Evolutionary conservation across 2,329 filamentous ascomycete genomes (phyloP).

Genomic region (Sporothrix pseudoabietina): DNA sequence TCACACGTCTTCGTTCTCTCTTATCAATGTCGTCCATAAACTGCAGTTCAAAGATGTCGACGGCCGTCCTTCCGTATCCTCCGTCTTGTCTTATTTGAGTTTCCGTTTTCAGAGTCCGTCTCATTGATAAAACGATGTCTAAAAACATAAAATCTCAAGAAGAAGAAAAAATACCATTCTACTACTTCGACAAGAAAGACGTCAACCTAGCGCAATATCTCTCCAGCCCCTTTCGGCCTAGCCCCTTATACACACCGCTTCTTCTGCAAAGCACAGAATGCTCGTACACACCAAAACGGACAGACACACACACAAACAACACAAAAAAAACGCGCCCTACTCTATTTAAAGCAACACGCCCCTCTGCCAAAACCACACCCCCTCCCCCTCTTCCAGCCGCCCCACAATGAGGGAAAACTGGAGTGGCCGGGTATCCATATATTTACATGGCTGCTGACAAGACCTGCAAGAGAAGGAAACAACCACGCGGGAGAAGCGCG

Average conservation of each 20-base stretch:
- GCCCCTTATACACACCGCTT: conserved; percentile 33
- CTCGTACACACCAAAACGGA: neutral
- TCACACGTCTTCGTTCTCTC: neutral
- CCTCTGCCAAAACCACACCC: neutral
- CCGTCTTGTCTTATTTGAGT: neutral
- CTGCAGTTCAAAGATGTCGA: neutral
- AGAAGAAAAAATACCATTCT: neutral
- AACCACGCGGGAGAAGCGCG: neutral
- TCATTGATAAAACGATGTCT: neutral
- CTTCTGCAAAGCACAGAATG: conserved; percentile 25
- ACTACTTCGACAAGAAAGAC: conserved; percentile 14
- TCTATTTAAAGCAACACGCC: conserved; percentile 30
- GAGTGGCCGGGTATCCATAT: conserved; percentile 23
- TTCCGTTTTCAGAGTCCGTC: neutral
- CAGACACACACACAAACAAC: conserved; percentile 2
- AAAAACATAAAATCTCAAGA: neutral
- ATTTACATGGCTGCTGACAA: conserved; percentile 23
- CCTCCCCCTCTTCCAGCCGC: conserved; percentile 22
- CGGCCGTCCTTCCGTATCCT: neutral
- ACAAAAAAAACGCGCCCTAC: conserved; percentile 13
- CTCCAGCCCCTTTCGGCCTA: conserved; percentile 31
- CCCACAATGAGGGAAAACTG: conserved; percentile 8
- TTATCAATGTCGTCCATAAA: neutral
- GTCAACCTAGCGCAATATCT: conserved; percentile 31
- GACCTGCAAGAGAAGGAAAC: neutral